A percentile compares a stretch with the other conserved stretches of the same genome.
These are phyloP conservation scores for Sisymbrium altissimum DNA, from an alignment of 345 rosid genomes.

Conservation along the genomic window DNA sequence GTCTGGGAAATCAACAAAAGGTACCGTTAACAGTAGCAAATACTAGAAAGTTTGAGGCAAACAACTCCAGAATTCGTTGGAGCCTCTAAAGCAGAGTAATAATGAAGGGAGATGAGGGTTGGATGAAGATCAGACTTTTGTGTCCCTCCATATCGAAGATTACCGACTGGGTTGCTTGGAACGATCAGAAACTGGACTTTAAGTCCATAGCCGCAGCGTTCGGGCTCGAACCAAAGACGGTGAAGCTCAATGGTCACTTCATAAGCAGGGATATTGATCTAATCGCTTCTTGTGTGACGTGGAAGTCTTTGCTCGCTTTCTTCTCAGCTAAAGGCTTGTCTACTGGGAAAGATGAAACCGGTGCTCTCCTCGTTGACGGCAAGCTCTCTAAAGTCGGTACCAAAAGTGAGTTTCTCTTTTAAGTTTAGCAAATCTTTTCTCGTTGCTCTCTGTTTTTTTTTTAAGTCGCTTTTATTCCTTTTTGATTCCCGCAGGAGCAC, in stretches of 20 bases:
- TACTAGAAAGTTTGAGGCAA: conserved; percentile 7
- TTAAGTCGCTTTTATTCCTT: not conserved
- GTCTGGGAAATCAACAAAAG: not conserved
- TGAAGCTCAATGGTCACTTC: conserved; percentile 83
- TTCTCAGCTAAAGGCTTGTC: conserved; percentile 76
- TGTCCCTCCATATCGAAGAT: conserved; percentile 57
- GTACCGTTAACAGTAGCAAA: conserved; percentile 7
- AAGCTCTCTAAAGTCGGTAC: conserved; percentile 53
- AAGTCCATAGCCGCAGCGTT: conserved; percentile 60
- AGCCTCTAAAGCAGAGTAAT: conserved; percentile 3
- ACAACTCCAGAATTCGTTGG: not conserved
- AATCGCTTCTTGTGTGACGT: conserved; percentile 66
- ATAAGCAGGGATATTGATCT: conserved; percentile 71
- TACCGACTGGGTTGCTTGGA: conserved; percentile 42
- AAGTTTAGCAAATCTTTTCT: not conserved
- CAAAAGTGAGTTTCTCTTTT: conserved; percentile 46
- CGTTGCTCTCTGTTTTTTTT: not conserved
- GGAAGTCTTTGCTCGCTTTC: conserved; percentile 69
- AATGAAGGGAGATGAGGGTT: conserved; percentile 22
- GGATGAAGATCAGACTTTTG: conserved; percentile 48
- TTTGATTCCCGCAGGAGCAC: conserved; percentile 13
- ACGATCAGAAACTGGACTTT: conserved; percentile 62
- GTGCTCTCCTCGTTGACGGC: conserved; percentile 68
- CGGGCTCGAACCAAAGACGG: conserved; percentile 64
- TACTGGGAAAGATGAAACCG: conserved; percentile 50